A percentile compares a stretch with the other conserved stretches of the same genome.
These are phyloP conservation scores for Golubevia sp. DNA, from an alignment of 1,284 basidiomycete species.

Conservation along the genomic window DNA sequence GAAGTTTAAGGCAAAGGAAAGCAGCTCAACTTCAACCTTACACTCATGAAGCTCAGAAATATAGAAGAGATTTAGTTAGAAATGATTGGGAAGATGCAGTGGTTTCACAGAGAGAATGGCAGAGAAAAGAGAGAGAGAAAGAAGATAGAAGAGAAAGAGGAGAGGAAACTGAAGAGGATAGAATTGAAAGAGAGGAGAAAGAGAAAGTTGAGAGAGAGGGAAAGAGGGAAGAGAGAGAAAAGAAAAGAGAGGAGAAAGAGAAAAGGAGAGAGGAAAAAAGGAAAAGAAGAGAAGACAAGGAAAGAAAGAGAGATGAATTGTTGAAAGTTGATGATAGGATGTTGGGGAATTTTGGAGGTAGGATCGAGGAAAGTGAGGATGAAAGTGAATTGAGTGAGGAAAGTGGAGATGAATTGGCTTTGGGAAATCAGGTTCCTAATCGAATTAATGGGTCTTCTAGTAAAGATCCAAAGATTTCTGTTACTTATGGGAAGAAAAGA, in stretches of 20 bases:
- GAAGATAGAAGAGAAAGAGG: conserved; percentile 4
- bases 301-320: neutral
- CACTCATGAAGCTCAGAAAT: conserved; percentile 45
- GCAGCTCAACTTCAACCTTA: conserved; percentile 53
- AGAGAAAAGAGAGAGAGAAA: conserved; percentile 7
- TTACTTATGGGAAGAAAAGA: too few relatives aligned
- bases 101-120: conserved; percentile 44
- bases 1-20: conserved; percentile 34
- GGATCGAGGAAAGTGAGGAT: too few relatives aligned
- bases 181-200: conserved; percentile 1
- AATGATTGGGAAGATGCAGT: conserved; percentile 61
- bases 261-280: conserved; percentile 10
- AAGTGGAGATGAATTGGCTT: too few relatives aligned
- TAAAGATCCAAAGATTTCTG: too few relatives aligned
- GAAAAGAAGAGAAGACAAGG: neutral
- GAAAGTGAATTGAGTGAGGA: too few relatives aligned
- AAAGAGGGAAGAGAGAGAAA: neutral
- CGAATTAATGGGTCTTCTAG: too few relatives aligned
- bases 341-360: too few relatives aligned
- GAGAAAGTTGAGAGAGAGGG: neutral
- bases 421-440: too few relatives aligned
- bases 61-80: conserved; percentile 39
- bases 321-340: too few relatives aligned
- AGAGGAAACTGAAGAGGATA: neutral
- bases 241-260: neutral